Evolutionary conservation across 2,329 filamentous ascomycete species (phyloP).

Genomic region (Alternaria tenuissima): DNA sequence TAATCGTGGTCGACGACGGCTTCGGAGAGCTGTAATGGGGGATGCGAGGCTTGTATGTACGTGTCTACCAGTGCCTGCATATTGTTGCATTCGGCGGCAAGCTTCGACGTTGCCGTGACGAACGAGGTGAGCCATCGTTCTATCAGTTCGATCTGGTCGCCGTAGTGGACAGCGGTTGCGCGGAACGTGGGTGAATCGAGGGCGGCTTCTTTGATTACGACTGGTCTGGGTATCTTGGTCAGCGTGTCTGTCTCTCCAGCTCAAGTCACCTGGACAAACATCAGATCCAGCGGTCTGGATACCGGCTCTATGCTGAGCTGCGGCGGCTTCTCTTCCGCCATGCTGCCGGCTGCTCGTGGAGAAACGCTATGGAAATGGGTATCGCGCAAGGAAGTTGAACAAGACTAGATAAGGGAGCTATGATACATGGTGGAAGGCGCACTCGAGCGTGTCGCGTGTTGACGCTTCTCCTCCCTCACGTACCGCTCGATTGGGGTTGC

Average conservation of each 20-base stretch:
- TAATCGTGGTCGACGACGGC: constrained; percentile 94
- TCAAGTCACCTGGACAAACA: constrained; percentile 41
- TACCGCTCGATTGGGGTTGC: constrained; percentile 18
- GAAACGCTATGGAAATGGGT: constrained; percentile 6
- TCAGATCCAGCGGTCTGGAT: constrained; percentile 52
- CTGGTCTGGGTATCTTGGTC: constrained; percentile 64
- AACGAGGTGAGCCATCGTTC: constrained; percentile 90
- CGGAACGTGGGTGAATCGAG: constrained; percentile 97
- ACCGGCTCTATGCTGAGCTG: constrained; percentile 50
- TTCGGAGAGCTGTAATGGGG: constrained; percentile 77
- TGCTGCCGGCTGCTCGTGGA: constrained; percentile 20
- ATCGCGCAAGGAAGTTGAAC: constrained; percentile 12
- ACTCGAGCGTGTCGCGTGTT: constrained; percentile 16
- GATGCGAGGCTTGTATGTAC: constrained; percentile 79
- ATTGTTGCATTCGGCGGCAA: constrained; percentile 71
- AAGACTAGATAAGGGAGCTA: constrained; percentile 30
- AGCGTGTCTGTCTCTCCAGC: not conserved
- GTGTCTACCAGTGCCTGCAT: constrained; percentile 82
- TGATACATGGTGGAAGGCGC: constrained; percentile 24
- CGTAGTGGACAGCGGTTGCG: constrained; percentile 83
- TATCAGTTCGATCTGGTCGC: constrained; percentile 88
- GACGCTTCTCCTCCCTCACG: constrained; percentile 18
- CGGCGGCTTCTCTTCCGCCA: constrained; percentile 47
- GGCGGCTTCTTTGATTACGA: constrained; percentile 90
- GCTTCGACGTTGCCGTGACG: constrained; percentile 67